phyloP scores from a whole-genome alignment of 2,329 filamentous ascomycete genomes.

The Claviceps citrina region DNA sequence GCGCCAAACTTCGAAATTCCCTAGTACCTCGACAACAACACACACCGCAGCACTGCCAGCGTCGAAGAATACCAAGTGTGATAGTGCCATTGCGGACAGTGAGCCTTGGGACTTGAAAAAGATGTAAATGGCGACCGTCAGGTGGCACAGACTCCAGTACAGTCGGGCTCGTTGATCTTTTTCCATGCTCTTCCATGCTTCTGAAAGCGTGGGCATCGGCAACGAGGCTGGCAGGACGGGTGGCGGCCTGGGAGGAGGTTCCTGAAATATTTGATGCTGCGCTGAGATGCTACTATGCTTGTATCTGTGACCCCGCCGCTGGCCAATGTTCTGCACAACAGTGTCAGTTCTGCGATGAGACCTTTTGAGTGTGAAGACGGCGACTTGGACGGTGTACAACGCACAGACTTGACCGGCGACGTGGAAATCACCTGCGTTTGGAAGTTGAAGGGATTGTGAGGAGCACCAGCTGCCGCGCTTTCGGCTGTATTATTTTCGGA shows the following conservation, averaged over 20 bases:
- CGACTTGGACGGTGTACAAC: constrained; percentile 13
- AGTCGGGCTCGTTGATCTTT: constrained; percentile 69
- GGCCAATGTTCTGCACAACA: constrained; percentile 56
- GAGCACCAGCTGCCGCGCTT: constrained; percentile 7
- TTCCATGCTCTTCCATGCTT: constrained; percentile 83
- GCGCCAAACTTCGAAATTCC: constrained; percentile 97
- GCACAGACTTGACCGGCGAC: constrained; percentile 60
- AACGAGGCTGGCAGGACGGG: constrained; percentile 81
- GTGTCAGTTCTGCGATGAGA: neutral
- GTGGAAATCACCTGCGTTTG: constrained; percentile 66
- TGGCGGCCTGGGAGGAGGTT: constrained; percentile 72
- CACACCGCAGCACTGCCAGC: constrained; percentile 83
- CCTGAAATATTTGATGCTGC: constrained; percentile 87
- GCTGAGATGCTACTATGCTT: constrained; percentile 87
- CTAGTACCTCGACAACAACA: constrained; percentile 79
- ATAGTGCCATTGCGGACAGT: constrained; percentile 79
- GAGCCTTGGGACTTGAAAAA: constrained; percentile 77
- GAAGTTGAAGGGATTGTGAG: constrained; percentile 79
- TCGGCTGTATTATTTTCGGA: constrained; percentile 1
- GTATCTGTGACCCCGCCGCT: constrained; percentile 90
- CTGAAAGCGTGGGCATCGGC: constrained; percentile 74
- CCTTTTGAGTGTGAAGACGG: constrained; percentile 3
- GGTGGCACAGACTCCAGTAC: constrained; percentile 82
- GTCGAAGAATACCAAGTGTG: constrained; percentile 89
- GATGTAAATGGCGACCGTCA: constrained; percentile 67